Base-by-base conservation (phyloP, 2,329 filamentous ascomycete genomes). In the Elsinoe australis region DNA sequence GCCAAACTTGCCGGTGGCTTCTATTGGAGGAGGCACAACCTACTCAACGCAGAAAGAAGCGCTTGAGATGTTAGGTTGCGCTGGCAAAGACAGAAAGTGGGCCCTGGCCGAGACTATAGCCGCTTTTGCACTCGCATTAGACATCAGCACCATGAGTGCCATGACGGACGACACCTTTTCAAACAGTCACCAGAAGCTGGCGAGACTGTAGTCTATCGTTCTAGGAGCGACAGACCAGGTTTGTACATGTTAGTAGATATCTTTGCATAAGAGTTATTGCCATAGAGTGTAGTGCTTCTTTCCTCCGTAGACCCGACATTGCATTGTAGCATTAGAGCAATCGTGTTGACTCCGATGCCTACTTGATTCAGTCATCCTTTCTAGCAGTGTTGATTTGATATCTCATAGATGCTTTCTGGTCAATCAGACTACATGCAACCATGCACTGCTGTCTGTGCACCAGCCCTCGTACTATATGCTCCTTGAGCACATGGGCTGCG, bases 1-100 rank as follows among this genome's bases (percentile, higher is more conserved):
- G 5, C 59, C 56, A n/a, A 59, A 52, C 4, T 42, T 61, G 5
- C 50, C 58, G n/a, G 56, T 61, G 19, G 58, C 58, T 4, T 54
- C 51, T 3, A 47, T 59, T 6, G 59, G 59, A 12, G 60, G 59
- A 5, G 58, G 58, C 7, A 60, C 57, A 2, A 21, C 36, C 2
- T 58, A 58, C 47, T 44, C 52, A 6, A 58, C 55, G 1, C 58
- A 62, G 48, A 53, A 46, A 36, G 59, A 62, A 48, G 54, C 54
- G 1, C 49, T 61, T 31, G 47, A 56, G 17, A 49, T 60, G 17
- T 51, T 62, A 19, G 46, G 51, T 5, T 61, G 57, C 18, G 48
- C 42, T 12, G 58, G 54, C 7, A 41, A 53, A 3, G 55, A 54
- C 5, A 55, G 51, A 21, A 62, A 59, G 46, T 50, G 49, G 31